These are phyloP conservation scores for Haplosporangium sp. DNA, from an alignment of 371 early-diverging fungal genomes.

Conservation along the genomic window DNA sequence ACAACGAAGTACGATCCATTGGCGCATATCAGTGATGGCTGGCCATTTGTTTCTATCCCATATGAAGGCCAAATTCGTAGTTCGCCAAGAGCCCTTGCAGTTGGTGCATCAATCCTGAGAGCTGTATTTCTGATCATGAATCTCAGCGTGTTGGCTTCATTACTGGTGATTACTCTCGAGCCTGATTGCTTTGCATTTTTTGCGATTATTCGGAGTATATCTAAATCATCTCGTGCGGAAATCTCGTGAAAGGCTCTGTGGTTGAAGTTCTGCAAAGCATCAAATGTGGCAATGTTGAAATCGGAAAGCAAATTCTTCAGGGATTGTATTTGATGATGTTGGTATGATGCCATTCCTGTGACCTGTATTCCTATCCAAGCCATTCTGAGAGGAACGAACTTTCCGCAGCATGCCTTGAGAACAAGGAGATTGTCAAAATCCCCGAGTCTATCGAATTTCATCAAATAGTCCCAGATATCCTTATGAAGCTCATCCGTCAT, in stretches of 20 bases:
- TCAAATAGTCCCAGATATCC: too few relatives aligned
- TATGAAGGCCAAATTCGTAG: conserved; percentile 24
- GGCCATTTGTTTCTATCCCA: neutral
- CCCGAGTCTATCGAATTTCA: neutral
- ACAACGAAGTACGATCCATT: conserved; percentile 9
- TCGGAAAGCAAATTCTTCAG: too few relatives aligned
- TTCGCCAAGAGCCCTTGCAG: neutral
- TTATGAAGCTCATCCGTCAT: neutral
- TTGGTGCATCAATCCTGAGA: too few relatives aligned
- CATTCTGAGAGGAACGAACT: neutral
- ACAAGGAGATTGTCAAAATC: neutral
- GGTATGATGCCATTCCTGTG: neutral
- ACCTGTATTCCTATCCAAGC: neutral
- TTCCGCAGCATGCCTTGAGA: neutral
- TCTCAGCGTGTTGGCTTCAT: conserved; percentile 3
- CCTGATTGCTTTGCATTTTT: too few relatives aligned
- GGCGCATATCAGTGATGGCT: conserved; percentile 4
- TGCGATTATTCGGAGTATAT: too few relatives aligned
- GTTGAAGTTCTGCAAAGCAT: too few relatives aligned
- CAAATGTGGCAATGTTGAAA: too few relatives aligned
- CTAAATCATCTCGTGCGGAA: too few relatives aligned
- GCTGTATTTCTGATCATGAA: neutral
- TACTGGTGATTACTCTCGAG: neutral
- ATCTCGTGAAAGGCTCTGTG: too few relatives aligned
- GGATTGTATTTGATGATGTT: too few relatives aligned